Base-by-base conservation (phyloP, 495 filamentous ascomycete genomes). In the Pyronema domesticum region DNA sequence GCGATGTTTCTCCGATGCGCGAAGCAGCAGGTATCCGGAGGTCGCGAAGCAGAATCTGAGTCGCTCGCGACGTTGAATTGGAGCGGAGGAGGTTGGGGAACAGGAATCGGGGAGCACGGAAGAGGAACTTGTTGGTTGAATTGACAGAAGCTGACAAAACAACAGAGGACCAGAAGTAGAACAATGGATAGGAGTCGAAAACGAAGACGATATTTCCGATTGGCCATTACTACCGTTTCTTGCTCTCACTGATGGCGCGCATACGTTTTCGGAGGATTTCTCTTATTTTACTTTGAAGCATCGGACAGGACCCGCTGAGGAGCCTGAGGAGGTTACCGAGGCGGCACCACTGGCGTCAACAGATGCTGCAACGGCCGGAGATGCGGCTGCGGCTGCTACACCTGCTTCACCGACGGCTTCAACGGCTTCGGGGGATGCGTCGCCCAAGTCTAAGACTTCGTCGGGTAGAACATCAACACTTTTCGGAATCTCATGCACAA, bases 201-300 rank as follows among this genome's bases (percentile, higher is more conserved):
- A 89, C 58, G 86, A 81, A 43, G 70, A 69, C 43, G 85, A 95
- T 66, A 88, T 89, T 36, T 84, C 86, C 3, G 88, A 94, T 65
- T 98, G 91, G 91, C 74, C 79, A 6, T 70, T 95, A 56, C 74
- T 98, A 46, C 91, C 91, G 0, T 98, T 96, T 69, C 95, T 96
- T 85, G 91, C 89, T n/a, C 71, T 98, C 57, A 86, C 85, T 35
- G 91, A 98, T 68, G 91, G 91, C 33, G 91, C 91, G 37, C 91
- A 98, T 71, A 91, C 85, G 39, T 77, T 84, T 7, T 81, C 80
- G 19, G 91, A 98, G 67, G 91, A 96, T 68, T 96, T 95, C 73
- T 95, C 87, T 51, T 98, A 96, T 71, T 98, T 98, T 69, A 96
- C 93, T 11, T 81, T 98, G 10, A 65, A 58, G 51, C 63, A 66